Evolutionary conservation across 1,284 basidiomycete genomes (phyloP).

Genomic region (Apiotrichum mycotoxinovorans): DNA sequence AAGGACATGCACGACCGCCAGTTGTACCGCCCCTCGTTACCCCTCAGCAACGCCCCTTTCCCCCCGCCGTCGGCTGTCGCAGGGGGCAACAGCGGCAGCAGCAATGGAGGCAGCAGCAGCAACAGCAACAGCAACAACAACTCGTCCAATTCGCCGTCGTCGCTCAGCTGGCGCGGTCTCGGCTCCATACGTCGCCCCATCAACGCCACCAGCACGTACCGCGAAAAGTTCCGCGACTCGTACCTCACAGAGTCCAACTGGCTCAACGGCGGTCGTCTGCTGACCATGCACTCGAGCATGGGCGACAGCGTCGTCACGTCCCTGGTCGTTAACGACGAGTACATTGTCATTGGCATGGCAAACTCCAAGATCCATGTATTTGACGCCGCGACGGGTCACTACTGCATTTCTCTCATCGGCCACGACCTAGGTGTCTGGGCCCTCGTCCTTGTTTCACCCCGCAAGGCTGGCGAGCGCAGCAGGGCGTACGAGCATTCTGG

Average conservation of each 20-base stretch:
- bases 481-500: background rate
- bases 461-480: conserved; percentile 30
- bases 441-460: conserved; percentile 62
- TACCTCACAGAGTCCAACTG: conserved; percentile 75
- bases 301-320: conserved; percentile 79
- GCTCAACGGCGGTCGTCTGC: conserved; percentile 71
- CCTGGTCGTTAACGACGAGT: conserved; percentile 76
- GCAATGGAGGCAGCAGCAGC: background rate
- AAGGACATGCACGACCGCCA: conserved; percentile 67
- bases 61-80: conserved; percentile 10
- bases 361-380: conserved; percentile 86
- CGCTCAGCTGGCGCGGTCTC: background rate
- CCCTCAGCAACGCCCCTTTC: conserved; percentile 2
- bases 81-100: background rate
- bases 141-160: background rate
- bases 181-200: conserved; percentile 2
- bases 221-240: conserved; percentile 20
- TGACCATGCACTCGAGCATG: conserved; percentile 67
- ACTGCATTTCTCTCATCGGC: conserved; percentile 72
- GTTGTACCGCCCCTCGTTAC: conserved; percentile 52
- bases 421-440: conserved; percentile 92
- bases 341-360: conserved; percentile 86
- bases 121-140: no score
- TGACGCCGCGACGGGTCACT: conserved; percentile 71
- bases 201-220: conserved; percentile 7